Conservation (phyloP, 1,139 yeast genomes). For the Nakaseomyces uthaithaninus region DNA sequence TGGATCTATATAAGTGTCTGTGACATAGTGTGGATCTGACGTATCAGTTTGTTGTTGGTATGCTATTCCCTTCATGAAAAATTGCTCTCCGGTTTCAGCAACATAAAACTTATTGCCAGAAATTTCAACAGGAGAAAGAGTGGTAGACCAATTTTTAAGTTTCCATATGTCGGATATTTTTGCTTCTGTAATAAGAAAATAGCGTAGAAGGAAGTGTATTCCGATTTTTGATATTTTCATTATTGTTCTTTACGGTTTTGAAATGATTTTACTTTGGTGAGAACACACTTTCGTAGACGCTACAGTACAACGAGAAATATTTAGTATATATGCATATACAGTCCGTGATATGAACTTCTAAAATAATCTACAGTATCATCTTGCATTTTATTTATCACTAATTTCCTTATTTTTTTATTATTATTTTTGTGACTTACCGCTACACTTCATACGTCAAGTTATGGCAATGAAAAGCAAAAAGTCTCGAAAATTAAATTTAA, state of each 20-base stretch:
- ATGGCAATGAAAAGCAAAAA: not conserved
- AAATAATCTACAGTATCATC: not conserved
- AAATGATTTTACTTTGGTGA: too few species aligned
- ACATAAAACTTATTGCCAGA: slow-evolving; percentile 44
- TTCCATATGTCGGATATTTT: not conserved
- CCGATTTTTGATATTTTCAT: too few species aligned
- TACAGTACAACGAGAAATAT: too few species aligned
- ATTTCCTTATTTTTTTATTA: not conserved
- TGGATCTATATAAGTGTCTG: slow-evolving; percentile 44
- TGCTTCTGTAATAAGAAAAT: not conserved
- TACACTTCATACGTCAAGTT: not conserved
- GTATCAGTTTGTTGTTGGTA: slow-evolving; percentile 43
- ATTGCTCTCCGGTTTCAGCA: slow-evolving; percentile 39
- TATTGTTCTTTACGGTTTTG: too few species aligned
- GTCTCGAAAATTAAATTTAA: not conserved
- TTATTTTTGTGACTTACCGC: slow-evolving; percentile 3
- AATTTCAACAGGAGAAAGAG: slow-evolving; percentile 33
- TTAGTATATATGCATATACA: too few species aligned
- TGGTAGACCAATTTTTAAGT: not conserved
- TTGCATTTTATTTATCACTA: not conserved
- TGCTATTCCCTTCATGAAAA: slow-evolving; percentile 51
- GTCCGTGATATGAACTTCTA: too few species aligned
- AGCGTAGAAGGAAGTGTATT: too few species aligned
- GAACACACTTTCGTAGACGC: too few species aligned
- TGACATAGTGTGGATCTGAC: slow-evolving; percentile 31